phyloP scores from a whole-genome alignment of 2,329 filamentous ascomycete species.

The Alternaria burnsii region DNA sequence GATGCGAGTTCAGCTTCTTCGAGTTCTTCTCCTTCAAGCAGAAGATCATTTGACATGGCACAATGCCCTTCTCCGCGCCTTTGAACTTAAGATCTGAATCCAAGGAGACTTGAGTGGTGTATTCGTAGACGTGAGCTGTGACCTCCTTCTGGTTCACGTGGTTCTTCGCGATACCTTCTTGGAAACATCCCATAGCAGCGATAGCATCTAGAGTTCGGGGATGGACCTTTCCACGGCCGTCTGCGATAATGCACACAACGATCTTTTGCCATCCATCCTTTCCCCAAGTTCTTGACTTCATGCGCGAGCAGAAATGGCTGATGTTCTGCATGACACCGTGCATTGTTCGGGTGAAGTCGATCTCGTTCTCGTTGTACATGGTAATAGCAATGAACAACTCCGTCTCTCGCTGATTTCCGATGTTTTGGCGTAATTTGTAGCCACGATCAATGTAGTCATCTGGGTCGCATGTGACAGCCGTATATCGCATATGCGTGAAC shows the following conservation, averaged over 20 bases:
- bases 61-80: constrained; percentile 97
- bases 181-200: constrained; percentile 96
- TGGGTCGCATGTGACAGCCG: constrained; percentile 96
- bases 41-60: constrained; percentile 98
- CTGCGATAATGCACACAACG: constrained; percentile 94
- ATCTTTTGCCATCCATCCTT: constrained; percentile 99
- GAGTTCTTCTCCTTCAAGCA: constrained; percentile 97
- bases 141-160: constrained; percentile 95
- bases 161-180: constrained; percentile 98
- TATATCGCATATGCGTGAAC: constrained; percentile 99
- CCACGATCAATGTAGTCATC: constrained; percentile 89
- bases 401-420: constrained; percentile 87
- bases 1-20: constrained; percentile 97
- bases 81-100: constrained; percentile 98
- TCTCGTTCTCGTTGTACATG: constrained; percentile 99
- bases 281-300: constrained; percentile 94
- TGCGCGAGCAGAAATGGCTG: constrained; percentile 91
- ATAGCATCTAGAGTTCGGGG: constrained; percentile 91
- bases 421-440: constrained; percentile 92
- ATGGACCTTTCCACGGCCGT: constrained; percentile 92
- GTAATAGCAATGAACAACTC: constrained; percentile 97
- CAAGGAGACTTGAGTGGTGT: constrained; percentile 96
- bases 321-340: constrained; percentile 99
- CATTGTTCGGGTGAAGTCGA: constrained; percentile 97
- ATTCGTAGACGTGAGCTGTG: constrained; percentile 97